Evolutionary conservation across 176 grass and related monocot species (phyloP).

Genomic region (Paspalum notatum): DNA sequence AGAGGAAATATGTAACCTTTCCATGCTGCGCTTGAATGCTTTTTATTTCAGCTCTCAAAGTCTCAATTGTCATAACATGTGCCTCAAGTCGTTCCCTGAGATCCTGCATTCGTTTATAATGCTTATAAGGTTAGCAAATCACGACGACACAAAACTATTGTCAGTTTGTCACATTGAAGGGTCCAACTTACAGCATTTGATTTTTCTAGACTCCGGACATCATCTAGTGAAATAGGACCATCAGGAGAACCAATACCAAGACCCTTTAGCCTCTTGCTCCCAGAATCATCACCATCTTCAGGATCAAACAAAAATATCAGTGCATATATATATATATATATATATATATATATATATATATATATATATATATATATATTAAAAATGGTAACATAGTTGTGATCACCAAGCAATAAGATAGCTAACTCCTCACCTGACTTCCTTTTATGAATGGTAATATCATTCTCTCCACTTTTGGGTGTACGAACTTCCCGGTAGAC

Average conservation of each 20-base stretch:
- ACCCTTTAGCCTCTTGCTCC: constrained; percentile 90
- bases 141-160: neutral
- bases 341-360: constrained; percentile 1
- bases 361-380: constrained; percentile 28
- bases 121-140: constrained; percentile 29
- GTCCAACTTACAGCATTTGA: constrained; percentile 77
- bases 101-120: constrained; percentile 65
- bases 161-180: constrained; percentile 30
- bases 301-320: constrained; percentile 13
- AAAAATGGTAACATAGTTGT: neutral
- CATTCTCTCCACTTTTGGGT: constrained; percentile 43
- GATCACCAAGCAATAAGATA: constrained; percentile 22
- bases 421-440: constrained; percentile 65
- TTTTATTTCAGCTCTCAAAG: constrained; percentile 62
- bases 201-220: constrained; percentile 86
- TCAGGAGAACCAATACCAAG: constrained; percentile 94
- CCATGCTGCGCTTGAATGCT: constrained; percentile 59
- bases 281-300: constrained; percentile 61
- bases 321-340: neutral
- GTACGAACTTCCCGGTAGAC: constrained; percentile 81
- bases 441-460: constrained; percentile 62
- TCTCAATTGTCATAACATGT: constrained; percentile 88
- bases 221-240: constrained; percentile 92
- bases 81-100: constrained; percentile 93
- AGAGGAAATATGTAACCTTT: constrained; percentile 62